A percentile compares a stretch with the other conserved stretches of the same genome.
Conservation (phyloP, 108 stramenopile genomes). For the Cyclotella distinguenda region DNA sequence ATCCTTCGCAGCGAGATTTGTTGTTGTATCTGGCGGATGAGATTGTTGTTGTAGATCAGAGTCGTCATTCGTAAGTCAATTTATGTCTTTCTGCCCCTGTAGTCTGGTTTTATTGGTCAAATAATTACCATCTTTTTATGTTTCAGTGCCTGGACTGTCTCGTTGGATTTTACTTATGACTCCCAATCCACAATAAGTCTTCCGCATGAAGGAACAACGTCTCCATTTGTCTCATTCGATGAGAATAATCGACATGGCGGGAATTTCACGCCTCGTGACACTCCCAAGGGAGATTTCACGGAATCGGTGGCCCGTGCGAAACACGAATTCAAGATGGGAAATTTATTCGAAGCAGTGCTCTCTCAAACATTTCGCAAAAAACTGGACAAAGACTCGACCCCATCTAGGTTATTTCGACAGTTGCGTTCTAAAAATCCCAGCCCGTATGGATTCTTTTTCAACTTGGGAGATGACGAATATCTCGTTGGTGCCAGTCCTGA, state of each 20-base stretch:
- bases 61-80: conserved; percentile 67
- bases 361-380: conserved; percentile 93
- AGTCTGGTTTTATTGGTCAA: background rate
- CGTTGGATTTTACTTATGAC: conserved; percentile 88
- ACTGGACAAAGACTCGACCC: conserved; percentile 58
- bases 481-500: conserved; percentile 97
- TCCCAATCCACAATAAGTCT: conserved; percentile 82
- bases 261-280: conserved; percentile 75
- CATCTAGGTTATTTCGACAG: conserved; percentile 85
- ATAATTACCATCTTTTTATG: background rate
- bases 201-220: conserved; percentile 54
- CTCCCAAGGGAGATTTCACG: conserved; percentile 82
- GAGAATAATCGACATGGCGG: conserved; percentile 47
- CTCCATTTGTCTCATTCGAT: conserved; percentile 56
- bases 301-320: conserved; percentile 86
- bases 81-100: background rate
- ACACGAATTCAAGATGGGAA: conserved; percentile 93
- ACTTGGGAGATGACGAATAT: conserved; percentile 93
- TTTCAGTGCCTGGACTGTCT: conserved; percentile 75
- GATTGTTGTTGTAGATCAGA: conserved; percentile 91
- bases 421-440: conserved; percentile 90
- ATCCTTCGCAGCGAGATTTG: conserved; percentile 88
- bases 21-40: conserved; percentile 92
- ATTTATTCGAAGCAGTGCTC: conserved; percentile 95
- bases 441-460: conserved; percentile 97